phyloP scores from a whole-genome alignment of 2,329 filamentous ascomycete genomes.

The Venturia nashicola region DNA sequence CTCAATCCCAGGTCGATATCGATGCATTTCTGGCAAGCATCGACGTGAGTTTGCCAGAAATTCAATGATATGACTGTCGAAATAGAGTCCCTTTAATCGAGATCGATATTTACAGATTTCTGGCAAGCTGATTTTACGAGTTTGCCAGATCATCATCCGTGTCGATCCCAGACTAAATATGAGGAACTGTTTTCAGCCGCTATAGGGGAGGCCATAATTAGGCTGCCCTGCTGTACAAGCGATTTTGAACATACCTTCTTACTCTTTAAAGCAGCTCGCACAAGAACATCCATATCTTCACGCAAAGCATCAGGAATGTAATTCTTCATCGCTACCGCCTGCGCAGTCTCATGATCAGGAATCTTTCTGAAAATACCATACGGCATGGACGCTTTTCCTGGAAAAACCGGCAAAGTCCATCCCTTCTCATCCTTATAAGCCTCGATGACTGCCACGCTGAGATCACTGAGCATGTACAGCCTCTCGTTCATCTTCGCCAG shows the following conservation, averaged over 20 bases:
- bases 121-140: too few relatives aligned
- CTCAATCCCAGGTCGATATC: not conserved
- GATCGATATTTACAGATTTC: too few relatives aligned
- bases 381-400: conserved; percentile 64
- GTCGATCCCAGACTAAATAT: too few relatives aligned
- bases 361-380: conserved; percentile 65
- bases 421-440: conserved; percentile 77
- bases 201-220: too few relatives aligned
- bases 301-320: conserved; percentile 63
- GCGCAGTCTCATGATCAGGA: conserved; percentile 63
- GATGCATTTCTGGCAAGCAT: too few relatives aligned
- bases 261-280: conserved; percentile 34
- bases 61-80: too few relatives aligned
- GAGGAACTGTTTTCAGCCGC: too few relatives aligned
- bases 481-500: conserved; percentile 43
- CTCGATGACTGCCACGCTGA: conserved; percentile 70
- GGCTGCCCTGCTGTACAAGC: too few relatives aligned
- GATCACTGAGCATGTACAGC: conserved; percentile 77
- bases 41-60: too few relatives aligned
- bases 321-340: conserved; percentile 75
- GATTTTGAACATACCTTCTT: conserved; percentile 4
- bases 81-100: too few relatives aligned
- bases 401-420: conserved; percentile 76
- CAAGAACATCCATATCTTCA: conserved; percentile 63
- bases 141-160: too few relatives aligned